Evolutionary conservation across 1,139 yeast species (phyloP).

Genomic region (Suhomyces taliae): DNA sequence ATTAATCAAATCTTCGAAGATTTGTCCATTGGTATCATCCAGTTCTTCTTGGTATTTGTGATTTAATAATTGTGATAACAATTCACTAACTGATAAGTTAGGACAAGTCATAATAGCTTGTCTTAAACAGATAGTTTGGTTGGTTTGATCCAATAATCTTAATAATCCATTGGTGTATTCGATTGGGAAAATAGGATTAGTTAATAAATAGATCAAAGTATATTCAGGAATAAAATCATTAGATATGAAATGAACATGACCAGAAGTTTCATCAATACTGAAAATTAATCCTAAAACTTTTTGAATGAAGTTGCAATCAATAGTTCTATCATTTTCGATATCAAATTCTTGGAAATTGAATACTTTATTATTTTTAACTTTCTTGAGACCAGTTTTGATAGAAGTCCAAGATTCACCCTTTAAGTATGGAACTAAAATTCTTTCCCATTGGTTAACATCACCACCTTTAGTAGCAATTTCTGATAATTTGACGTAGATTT

Average conservation of each 20-base stretch:
- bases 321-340: slow-evolving; percentile 65
- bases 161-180: slow-evolving; percentile 57
- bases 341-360: slow-evolving; percentile 48
- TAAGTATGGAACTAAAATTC: slow-evolving; percentile 33
- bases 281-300: slow-evolving; percentile 49
- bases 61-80: slow-evolving; percentile 53
- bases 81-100: slow-evolving; percentile 61
- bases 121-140: slow-evolving; percentile 63
- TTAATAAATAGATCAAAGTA: slow-evolving; percentile 69
- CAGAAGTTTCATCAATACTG: slow-evolving; percentile 16
- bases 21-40: slow-evolving; percentile 56
- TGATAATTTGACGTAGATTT: slow-evolving; percentile 25
- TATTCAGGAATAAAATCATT: slow-evolving; percentile 50
- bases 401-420: slow-evolving; percentile 30
- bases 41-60: slow-evolving; percentile 15
- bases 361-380: slow-evolving; percentile 13
- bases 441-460: slow-evolving; percentile 32
- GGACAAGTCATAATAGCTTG: slow-evolving; percentile 83
- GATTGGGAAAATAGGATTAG: slow-evolving; percentile 83
- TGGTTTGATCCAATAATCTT: slow-evolving; percentile 36
- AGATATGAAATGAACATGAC: slow-evolving; percentile 20
- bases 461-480: slow-evolving; percentile 17
- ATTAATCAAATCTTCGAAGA: slow-evolving; percentile 66
- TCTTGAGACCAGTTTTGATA: slow-evolving; percentile 20
- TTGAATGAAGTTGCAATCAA: slow-evolving; percentile 60